phyloP scores from a whole-genome alignment of 2,329 filamentous ascomycete genomes.

The Biscogniauxia mediterranea region DNA sequence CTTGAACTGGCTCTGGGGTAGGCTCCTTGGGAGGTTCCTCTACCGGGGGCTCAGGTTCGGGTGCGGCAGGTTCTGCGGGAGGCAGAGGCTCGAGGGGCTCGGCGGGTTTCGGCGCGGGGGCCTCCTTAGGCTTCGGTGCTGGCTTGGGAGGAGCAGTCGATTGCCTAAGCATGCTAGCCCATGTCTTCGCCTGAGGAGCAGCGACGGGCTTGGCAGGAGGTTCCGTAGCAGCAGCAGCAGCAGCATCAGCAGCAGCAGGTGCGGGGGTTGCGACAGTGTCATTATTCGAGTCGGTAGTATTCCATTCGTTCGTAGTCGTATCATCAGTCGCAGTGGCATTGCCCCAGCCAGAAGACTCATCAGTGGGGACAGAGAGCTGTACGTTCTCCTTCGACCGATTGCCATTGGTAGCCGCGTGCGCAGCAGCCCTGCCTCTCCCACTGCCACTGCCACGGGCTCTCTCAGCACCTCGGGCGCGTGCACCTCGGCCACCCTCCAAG shows the following conservation, averaged over 20 bases:
- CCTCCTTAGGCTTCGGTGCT: conserved; percentile 53
- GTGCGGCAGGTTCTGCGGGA: conserved; percentile 39
- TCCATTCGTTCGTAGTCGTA: conserved; percentile 43
- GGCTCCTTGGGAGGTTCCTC: conserved; percentile 36
- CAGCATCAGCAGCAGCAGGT: conserved; percentile 39
- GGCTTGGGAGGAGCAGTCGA: conserved; percentile 57
- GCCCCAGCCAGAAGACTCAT: conserved; percentile 66
- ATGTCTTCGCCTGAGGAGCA: conserved; percentile 55
- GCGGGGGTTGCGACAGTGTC: conserved; percentile 37
- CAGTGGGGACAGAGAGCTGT: conserved; percentile 64
- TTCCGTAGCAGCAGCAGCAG: conserved; percentile 36
- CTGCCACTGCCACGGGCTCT: conserved; percentile 60
- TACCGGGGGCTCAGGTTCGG: conserved; percentile 39
- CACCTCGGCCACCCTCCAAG: conserved; percentile 39
- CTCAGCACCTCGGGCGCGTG: conserved; percentile 48
- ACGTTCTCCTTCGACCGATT: conserved; percentile 55
- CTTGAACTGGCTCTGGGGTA: conserved; percentile 27
- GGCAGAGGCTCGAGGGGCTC: conserved; percentile 47
- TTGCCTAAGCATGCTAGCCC: conserved; percentile 73
- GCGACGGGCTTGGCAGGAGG: conserved; percentile 30
- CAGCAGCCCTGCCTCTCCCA: conserved; percentile 63
- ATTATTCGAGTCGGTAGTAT: conserved; percentile 40
- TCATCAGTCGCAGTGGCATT: conserved; percentile 42
- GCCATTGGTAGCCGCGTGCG: conserved; percentile 60
- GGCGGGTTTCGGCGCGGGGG: conserved; percentile 44